Conservation (phyloP, 129 eudicot species). For the Artemisia annua region DNA sequence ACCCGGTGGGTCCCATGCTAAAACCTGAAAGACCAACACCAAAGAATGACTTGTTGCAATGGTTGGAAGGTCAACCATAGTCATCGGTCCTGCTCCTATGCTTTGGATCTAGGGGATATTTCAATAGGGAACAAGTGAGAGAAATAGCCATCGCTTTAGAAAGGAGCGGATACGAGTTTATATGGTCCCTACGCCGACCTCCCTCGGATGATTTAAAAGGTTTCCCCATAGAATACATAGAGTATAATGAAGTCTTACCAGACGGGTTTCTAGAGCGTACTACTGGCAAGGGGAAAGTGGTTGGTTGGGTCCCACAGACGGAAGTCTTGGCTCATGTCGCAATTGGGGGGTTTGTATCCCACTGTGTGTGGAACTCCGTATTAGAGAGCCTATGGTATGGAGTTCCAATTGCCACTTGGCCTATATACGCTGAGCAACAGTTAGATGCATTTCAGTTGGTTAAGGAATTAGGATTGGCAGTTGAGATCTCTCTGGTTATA, state of each 20-base stretch:
- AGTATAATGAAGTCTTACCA: conserved; percentile 23
- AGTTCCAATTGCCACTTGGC: conserved; percentile 49
- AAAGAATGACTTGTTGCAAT: neutral
- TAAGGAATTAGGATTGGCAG: conserved; percentile 39
- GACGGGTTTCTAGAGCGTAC: conserved; percentile 38
- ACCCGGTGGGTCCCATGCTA: conserved; percentile 51
- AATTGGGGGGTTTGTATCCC: conserved; percentile 38
- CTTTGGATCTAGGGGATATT: conserved; percentile 37
- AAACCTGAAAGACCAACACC: conserved; percentile 14
- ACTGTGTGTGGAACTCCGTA: conserved; percentile 52
- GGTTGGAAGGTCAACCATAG: conserved; percentile 49
- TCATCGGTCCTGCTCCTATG: conserved; percentile 37
- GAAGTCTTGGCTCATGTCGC: conserved; percentile 33
- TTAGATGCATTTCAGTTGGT: conserved; percentile 38
- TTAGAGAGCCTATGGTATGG: conserved; percentile 39
- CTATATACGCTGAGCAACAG: conserved; percentile 41
- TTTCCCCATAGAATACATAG: conserved; percentile 26
- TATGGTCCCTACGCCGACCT: conserved; percentile 40
- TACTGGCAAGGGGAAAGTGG: conserved; percentile 27
- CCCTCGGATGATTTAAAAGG: neutral
- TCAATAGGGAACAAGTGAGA: conserved; percentile 29
- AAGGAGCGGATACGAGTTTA: conserved; percentile 27
- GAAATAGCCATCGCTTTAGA: conserved; percentile 37
- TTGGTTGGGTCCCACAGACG: conserved; percentile 48
- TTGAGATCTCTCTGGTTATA: conserved; percentile 38